Evolutionary conservation across 2,329 filamentous ascomycete genomes (phyloP).

Genomic region (Scedosporium minutisporum): DNA sequence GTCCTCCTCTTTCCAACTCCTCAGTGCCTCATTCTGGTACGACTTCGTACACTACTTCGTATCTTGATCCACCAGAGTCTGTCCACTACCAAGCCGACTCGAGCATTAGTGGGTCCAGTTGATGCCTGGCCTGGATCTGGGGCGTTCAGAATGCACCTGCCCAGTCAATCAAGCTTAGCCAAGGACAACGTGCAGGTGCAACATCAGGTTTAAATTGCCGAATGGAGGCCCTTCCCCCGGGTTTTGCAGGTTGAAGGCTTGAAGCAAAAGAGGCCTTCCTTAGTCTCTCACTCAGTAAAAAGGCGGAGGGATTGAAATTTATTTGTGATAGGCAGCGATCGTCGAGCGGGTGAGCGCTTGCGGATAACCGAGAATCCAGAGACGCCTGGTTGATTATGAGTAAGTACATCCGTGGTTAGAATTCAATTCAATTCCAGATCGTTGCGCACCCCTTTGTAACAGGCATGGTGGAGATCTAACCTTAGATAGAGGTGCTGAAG

Average conservation of each 20-base stretch:
- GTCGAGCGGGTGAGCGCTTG: neutral
- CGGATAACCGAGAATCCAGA: neutral
- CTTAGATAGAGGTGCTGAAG: too few relatives aligned
- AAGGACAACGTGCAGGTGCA: neutral
- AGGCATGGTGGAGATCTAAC: too few relatives aligned
- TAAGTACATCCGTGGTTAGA: too few relatives aligned
- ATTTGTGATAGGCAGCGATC: neutral
- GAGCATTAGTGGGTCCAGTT: neutral
- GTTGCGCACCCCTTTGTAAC: too few relatives aligned
- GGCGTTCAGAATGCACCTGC: neutral
- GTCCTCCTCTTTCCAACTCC: too few relatives aligned
- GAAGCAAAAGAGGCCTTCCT: neutral
- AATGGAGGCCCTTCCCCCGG: neutral
- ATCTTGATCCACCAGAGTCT: neutral
- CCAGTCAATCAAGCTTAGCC: neutral
- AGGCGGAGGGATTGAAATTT: neutral
- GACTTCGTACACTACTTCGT: neutral
- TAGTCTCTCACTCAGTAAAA: neutral
- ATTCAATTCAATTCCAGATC: too few relatives aligned
- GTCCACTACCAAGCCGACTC: neutral
- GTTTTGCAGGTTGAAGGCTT: neutral
- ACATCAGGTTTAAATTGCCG: constrained; percentile 1
- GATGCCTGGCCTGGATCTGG: neutral
- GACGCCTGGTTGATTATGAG: neutral
- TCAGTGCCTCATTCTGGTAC: neutral